These are phyloP conservation scores for Phytophthora europaea DNA, from an alignment of 352 stramenopile genomes.

Conservation along the genomic window DNA sequence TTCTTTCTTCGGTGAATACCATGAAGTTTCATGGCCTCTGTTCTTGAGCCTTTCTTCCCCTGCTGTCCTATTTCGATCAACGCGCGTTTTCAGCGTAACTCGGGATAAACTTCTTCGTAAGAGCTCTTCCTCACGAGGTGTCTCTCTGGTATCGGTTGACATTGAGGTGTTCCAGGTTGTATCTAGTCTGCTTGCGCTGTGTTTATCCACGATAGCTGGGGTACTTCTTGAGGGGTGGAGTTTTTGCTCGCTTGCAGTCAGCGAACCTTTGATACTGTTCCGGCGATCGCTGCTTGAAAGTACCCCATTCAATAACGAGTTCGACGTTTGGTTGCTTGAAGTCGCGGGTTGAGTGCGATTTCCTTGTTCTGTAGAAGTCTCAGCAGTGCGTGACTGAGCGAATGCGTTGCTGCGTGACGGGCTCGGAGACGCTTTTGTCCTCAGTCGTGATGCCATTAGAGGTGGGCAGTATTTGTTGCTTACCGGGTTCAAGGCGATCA, in stretches of 20 bases:
- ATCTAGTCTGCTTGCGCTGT: not conserved
- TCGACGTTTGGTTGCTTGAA: conserved; percentile 18
- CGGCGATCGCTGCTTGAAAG: conserved; percentile 3
- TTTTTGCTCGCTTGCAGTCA: conserved; percentile 1
- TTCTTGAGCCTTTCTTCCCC: conserved; percentile 35
- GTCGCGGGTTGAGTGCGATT: not conserved
- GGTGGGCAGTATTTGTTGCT: conserved; percentile 69
- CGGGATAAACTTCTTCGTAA: conserved; percentile 68
- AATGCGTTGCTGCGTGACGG: not conserved
- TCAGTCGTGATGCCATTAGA: conserved; percentile 58
- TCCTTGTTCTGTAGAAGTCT: conserved; percentile 1
- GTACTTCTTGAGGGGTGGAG: conserved; percentile 26
- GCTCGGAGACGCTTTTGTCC: conserved; percentile 12
- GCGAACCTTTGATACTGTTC: not conserved
- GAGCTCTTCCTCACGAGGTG: conserved; percentile 54
- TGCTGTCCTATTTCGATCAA: conserved; percentile 51
- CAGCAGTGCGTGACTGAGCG: not conserved
- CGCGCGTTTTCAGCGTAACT: conserved; percentile 64
- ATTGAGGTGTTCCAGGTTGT: conserved; percentile 1
- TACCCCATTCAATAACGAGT: not conserved
- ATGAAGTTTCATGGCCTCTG: conserved; percentile 18
- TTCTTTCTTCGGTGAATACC: conserved; percentile 13
- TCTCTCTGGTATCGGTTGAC: conserved; percentile 15
- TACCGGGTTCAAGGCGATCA: conserved; percentile 50
- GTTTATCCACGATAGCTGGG: conserved; percentile 19